phyloP scores from a whole-genome alignment of 2,329 filamentous ascomycete genomes.

The Teratosphaeria zuluensis region DNA sequence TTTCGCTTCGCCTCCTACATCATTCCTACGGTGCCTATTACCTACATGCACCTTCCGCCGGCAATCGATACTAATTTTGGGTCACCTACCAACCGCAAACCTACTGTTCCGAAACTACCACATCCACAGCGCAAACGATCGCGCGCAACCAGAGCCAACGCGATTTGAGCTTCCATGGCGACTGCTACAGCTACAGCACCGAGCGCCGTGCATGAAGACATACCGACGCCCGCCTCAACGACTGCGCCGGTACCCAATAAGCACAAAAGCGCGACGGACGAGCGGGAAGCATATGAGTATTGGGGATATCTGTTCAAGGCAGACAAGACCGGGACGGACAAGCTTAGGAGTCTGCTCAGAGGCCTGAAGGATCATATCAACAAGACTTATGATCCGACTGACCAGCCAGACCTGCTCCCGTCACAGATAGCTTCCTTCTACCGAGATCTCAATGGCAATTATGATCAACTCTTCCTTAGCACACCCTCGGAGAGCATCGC shows the following conservation, averaged over 20 bases:
- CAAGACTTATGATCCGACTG: constrained; percentile 32
- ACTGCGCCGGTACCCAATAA: background rate
- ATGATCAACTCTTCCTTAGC: constrained; percentile 61
- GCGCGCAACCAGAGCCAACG: background rate
- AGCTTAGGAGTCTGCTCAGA: constrained; percentile 36
- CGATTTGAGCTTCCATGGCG: background rate
- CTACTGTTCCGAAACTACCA: background rate
- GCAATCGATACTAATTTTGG: background rate
- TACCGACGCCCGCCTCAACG: background rate
- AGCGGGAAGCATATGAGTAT: constrained; percentile 38
- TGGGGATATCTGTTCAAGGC: constrained; percentile 43
- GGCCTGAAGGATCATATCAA: constrained; percentile 39
- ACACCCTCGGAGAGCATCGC: constrained; percentile 67
- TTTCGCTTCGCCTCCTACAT: background rate
- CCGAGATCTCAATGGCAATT: constrained; percentile 36
- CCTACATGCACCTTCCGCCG: background rate
- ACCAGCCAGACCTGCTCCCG: constrained; percentile 39
- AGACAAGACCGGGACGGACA: constrained; percentile 42
- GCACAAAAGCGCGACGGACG: constrained; percentile 7
- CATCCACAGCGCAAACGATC: background rate
- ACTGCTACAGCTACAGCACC: background rate
- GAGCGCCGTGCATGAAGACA: background rate
- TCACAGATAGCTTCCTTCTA: constrained; percentile 42
- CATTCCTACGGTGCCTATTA: background rate
- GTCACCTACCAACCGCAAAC: background rate